Evolutionary conservation across 768 basidiomycete genomes (phyloP).

Genomic region (Calvatia gigantea): DNA sequence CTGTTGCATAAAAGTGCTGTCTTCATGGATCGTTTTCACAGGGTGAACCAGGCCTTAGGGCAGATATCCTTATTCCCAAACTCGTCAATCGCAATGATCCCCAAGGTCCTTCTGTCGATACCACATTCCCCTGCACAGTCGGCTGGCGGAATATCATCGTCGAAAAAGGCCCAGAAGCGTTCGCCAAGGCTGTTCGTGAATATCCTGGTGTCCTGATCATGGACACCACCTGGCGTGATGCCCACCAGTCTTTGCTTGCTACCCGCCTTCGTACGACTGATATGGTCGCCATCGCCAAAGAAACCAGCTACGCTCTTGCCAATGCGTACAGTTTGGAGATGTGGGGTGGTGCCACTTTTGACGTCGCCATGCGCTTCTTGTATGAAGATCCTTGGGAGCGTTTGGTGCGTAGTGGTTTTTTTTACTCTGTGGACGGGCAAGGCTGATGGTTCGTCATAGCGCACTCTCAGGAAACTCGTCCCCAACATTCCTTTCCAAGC

Average conservation of each 20-base stretch:
- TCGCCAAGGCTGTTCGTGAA: slow-evolving; percentile 95
- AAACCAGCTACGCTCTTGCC: slow-evolving; percentile 91
- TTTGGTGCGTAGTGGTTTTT: slow-evolving; percentile 48
- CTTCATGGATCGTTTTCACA: slow-evolving; percentile 18
- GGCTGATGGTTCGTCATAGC: slow-evolving; percentile 38
- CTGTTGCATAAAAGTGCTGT: too few species aligned
- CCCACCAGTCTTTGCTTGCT: slow-evolving; percentile 95
- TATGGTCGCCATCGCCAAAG: slow-evolving; percentile 98
- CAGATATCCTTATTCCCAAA: slow-evolving; percentile 80
- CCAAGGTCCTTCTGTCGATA: slow-evolving; percentile 71
- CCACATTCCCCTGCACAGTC: slow-evolving; percentile 73
- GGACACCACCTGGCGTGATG: slow-evolving; percentile 99
- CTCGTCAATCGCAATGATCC: slow-evolving; percentile 79
- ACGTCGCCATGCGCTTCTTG: slow-evolving; percentile 98
- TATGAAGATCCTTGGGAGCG: slow-evolving; percentile 99
- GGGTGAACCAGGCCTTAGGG: slow-evolving; percentile 93
- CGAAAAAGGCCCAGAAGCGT: slow-evolving; percentile 95
- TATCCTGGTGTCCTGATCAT: slow-evolving; percentile 95
- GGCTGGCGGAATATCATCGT: slow-evolving; percentile 99
- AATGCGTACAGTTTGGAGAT: slow-evolving; percentile 97
- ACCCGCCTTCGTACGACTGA: slow-evolving; percentile 95
- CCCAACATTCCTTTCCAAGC: slow-evolving; percentile 99
- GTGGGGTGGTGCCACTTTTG: slow-evolving; percentile 99
- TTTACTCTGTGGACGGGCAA: neutral
- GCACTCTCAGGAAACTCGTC: slow-evolving; percentile 89